phyloP scores from a whole-genome alignment of 805 yeast genomes.

The Candida michaelii region DNA sequence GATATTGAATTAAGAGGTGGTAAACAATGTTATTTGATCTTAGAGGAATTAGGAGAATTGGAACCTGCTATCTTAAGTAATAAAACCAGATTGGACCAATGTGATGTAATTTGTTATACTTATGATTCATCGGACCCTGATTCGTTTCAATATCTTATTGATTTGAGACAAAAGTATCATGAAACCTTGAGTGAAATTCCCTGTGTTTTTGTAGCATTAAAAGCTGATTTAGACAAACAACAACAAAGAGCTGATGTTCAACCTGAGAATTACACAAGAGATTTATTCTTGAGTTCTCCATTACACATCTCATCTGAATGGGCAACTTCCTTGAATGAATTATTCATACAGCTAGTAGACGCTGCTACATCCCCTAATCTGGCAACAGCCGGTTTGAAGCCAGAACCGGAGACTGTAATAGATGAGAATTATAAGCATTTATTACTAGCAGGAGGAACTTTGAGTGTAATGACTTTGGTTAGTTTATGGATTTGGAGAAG shows the following conservation, averaged over 20 bases:
- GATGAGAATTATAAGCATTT: constrained; percentile 52
- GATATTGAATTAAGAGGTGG: constrained; percentile 94
- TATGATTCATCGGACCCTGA: constrained; percentile 97
- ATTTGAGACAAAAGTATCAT: constrained; percentile 60
- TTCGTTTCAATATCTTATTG: constrained; percentile 79
- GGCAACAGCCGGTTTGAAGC: constrained; percentile 68
- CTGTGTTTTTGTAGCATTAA: constrained; percentile 82
- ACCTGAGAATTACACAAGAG: constrained; percentile 82
- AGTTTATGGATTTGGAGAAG: constrained; percentile 66
- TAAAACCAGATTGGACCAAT: constrained; percentile 64
- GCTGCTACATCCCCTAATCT: constrained; percentile 78
- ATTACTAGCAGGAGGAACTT: constrained; percentile 66
- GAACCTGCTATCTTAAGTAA: constrained; percentile 82
- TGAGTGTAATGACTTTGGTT: constrained; percentile 62
- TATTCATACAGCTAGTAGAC: constrained; percentile 83
- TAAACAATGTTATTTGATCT: constrained; percentile 85
- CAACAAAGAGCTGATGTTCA: constrained; percentile 84
- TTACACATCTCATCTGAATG: constrained; percentile 88
- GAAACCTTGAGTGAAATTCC: constrained; percentile 67
- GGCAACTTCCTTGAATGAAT: constrained; percentile 81
- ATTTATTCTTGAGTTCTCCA: constrained; percentile 71
- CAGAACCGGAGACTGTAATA: constrained; percentile 62
- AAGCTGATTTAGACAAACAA: constrained; percentile 94
- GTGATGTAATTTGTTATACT: constrained; percentile 87
- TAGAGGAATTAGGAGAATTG: constrained; percentile 87